A percentile compares a stretch with the other conserved stretches of the same genome.
Evolutionary conservation across 2,329 filamentous ascomycete genomes (phyloP).

Genomic region (Hypoxylon sp.): DNA sequence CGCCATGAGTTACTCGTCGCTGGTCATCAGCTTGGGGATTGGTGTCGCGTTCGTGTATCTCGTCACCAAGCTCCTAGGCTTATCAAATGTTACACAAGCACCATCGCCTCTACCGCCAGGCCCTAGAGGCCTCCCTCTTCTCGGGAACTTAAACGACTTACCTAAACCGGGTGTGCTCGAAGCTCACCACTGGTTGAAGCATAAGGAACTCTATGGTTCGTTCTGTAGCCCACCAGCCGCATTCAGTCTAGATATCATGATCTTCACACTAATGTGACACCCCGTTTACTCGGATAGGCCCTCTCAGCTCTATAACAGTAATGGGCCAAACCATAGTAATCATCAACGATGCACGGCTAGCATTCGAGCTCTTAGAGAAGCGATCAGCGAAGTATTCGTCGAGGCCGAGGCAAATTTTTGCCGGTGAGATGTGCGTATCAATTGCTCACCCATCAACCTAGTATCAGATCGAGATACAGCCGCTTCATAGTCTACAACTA

Average conservation of each 20-base stretch:
- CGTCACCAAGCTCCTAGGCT: conserved; percentile 5
- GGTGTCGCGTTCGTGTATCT: conserved; percentile 27
- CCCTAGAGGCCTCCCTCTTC: conserved; percentile 62
- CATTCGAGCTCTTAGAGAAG: conserved; percentile 58
- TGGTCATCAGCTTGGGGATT: conserved; percentile 23
- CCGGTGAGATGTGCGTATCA: conserved; percentile 56
- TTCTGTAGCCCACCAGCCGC: background rate
- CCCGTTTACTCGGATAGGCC: conserved; percentile 30
- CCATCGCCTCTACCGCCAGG: conserved; percentile 62
- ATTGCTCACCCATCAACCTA: background rate
- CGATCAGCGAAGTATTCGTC: conserved; percentile 56
- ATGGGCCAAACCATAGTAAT: conserved; percentile 61
- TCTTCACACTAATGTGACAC: conserved; percentile 4
- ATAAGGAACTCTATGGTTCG: conserved; percentile 58
- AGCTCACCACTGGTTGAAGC: conserved; percentile 60
- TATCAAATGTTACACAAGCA: conserved; percentile 3
- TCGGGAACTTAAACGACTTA: conserved; percentile 67
- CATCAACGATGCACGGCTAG: conserved; percentile 57
- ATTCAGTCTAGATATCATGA: background rate
- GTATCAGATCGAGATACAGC: background rate
- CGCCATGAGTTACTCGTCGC: conserved; percentile 21
- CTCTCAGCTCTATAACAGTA: conserved; percentile 59
- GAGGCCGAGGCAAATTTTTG: conserved; percentile 54
- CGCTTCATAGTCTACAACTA: background rate
- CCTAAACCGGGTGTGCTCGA: conserved; percentile 58